These are phyloP conservation scores for Eucalyptus shirleyi DNA, from an alignment of 345 rosid genomes.

Conservation along the genomic window DNA sequence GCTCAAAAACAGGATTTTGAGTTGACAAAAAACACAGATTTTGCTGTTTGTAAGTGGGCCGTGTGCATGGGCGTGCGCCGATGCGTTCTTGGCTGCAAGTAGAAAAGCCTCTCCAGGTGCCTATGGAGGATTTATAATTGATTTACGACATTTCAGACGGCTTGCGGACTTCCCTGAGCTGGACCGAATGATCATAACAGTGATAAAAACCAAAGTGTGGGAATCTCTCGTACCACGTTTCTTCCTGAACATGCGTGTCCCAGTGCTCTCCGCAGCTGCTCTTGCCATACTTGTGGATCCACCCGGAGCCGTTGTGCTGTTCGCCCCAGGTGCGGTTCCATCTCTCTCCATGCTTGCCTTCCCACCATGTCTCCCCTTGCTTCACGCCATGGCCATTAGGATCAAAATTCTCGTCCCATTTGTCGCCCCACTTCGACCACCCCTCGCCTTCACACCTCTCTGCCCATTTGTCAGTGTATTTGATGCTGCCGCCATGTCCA, in stretches of 20 bases:
- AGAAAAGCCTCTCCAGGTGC: not conserved
- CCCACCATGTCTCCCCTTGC: conserved; percentile 98
- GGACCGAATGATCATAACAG: conserved; percentile 80
- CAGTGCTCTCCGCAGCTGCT: conserved; percentile 95
- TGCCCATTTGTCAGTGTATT: conserved; percentile 96
- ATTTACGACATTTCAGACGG: conserved; percentile 32
- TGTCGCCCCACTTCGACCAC: conserved; percentile 98
- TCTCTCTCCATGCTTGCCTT: conserved; percentile 63
- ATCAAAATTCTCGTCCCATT: conserved; percentile 91
- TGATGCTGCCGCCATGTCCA: conserved; percentile 77
- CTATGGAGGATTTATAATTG: not conserved
- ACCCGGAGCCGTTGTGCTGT: conserved; percentile 76
- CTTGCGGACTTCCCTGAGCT: conserved; percentile 62
- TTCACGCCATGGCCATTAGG: conserved; percentile 70
- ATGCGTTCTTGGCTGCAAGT: not conserved
- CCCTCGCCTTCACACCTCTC: conserved; percentile 74
- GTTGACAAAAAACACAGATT: not conserved
- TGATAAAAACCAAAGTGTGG: conserved; percentile 92
- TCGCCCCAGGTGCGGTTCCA: conserved; percentile 99
- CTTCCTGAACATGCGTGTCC: conserved; percentile 70
- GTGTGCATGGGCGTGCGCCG: not conserved
- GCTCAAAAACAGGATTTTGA: not conserved
- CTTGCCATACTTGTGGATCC: conserved; percentile 95
- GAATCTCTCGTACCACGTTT: conserved; percentile 93
- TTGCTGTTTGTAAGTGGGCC: not conserved